Percentiles rank a stretch among this genome's conserved stretches.
Conservation (phyloP, 306 rosid genomes). For the Pterocarpus macrocarpus region DNA sequence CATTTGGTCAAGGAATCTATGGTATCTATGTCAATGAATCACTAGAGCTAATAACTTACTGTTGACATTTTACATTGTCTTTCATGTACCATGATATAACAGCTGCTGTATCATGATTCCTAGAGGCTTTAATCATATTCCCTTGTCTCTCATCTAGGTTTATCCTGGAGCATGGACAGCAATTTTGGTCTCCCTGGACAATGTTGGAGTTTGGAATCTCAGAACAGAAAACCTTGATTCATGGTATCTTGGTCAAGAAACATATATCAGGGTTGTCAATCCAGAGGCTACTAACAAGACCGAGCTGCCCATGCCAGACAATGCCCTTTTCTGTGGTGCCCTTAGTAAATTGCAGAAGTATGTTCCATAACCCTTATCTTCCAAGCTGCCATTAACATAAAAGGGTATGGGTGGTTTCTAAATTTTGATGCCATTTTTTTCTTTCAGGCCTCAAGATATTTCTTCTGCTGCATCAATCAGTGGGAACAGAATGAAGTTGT, state of each 20-base stretch:
- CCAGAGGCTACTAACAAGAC: slow-evolving; percentile 92
- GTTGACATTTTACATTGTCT: not conserved
- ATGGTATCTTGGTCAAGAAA: slow-evolving; percentile 99
- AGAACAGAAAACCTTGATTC: slow-evolving; percentile 94
- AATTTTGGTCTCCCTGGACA: slow-evolving; percentile 87
- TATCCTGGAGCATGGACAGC: slow-evolving; percentile 99
- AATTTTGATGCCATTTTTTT: slow-evolving; percentile 26
- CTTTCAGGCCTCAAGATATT: slow-evolving; percentile 76
- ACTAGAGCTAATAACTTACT: not conserved
- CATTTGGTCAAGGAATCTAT: not conserved
- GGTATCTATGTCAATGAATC: slow-evolving; percentile 4
- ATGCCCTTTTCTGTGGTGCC: slow-evolving; percentile 86
- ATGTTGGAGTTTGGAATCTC: slow-evolving; percentile 93
- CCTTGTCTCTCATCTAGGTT: slow-evolving; percentile 57
- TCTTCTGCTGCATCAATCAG: slow-evolving; percentile 54
- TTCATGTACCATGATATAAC: not conserved
- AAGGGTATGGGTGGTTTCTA: not conserved
- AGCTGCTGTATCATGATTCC: slow-evolving; percentile 4
- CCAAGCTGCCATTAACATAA: slow-evolving; percentile 7
- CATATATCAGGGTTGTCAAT: slow-evolving; percentile 83
- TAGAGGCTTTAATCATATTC: slow-evolving; percentile 1
- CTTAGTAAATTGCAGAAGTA: slow-evolving; percentile 80
- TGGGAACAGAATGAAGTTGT: slow-evolving; percentile 51
- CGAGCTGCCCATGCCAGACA: slow-evolving; percentile 85
- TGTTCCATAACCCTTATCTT: slow-evolving; percentile 35